Evolutionary conservation across 148 eudicot genomes (phyloP).

Genomic region (Chenopodium quinoa): DNA sequence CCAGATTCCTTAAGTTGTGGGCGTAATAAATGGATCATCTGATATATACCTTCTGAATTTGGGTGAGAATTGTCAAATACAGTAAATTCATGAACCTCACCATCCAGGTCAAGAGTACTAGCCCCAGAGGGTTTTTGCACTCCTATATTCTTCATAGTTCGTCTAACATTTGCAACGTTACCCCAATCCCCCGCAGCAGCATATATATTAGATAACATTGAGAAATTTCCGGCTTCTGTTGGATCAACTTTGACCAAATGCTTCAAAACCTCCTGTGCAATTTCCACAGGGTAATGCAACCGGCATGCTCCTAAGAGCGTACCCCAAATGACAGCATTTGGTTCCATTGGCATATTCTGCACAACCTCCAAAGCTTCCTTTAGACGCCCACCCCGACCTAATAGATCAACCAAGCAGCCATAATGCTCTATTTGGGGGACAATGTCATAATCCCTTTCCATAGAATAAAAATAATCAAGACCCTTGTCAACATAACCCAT

Average conservation of each 20-base stretch:
- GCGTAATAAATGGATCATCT: slow-evolving; percentile 49
- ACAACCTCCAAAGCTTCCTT: slow-evolving; percentile 65
- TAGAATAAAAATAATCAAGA: slow-evolving; percentile 52
- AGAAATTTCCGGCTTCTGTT: slow-evolving; percentile 53
- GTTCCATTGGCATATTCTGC: slow-evolving; percentile 72
- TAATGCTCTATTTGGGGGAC: slow-evolving; percentile 73
- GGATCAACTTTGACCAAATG: slow-evolving; percentile 49
- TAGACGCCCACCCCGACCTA: slow-evolving; percentile 83
- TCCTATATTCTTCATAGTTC: slow-evolving; percentile 54
- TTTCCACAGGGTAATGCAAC: slow-evolving; percentile 59
- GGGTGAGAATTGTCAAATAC: slow-evolving; percentile 64
- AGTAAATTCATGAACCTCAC: slow-evolving; percentile 67
- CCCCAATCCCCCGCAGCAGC: slow-evolving; percentile 84
- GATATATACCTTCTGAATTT: slow-evolving; percentile 47
- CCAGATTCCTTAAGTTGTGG: slow-evolving; percentile 50
- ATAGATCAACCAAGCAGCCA: slow-evolving; percentile 84
- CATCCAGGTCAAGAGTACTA: slow-evolving; percentile 63
- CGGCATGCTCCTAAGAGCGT: slow-evolving; percentile 81
- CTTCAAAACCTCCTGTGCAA: slow-evolving; percentile 56
- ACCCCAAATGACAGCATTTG: slow-evolving; percentile 77
- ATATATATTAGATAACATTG: slow-evolving; percentile 73
- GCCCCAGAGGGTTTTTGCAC: slow-evolving; percentile 65
- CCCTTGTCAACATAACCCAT: slow-evolving; percentile 68
- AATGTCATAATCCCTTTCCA: slow-evolving; percentile 65
- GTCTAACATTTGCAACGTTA: slow-evolving; percentile 55